These are phyloP conservation scores for Blastobotrys chiropterorum DNA, from an alignment of 805 yeast species.

Conservation along the genomic window DNA sequence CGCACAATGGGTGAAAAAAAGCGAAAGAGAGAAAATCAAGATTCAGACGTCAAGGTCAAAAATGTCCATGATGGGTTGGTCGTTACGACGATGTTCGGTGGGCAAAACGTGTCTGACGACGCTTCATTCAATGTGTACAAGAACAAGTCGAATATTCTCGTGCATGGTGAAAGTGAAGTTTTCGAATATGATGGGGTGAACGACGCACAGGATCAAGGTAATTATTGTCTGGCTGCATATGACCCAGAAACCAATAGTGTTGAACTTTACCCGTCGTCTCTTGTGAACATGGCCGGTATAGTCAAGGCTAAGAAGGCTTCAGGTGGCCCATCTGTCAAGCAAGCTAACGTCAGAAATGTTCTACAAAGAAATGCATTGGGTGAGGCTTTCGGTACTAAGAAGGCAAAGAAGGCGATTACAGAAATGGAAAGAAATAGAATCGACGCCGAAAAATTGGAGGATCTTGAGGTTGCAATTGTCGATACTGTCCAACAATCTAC, in stretches of 20 bases:
- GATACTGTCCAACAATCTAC: conserved; percentile 72
- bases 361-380: conserved; percentile 80
- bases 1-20: conserved; percentile 5
- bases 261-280: conserved; percentile 59
- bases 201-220: conserved; percentile 31
- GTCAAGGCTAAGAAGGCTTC: conserved; percentile 53
- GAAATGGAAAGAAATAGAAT: conserved; percentile 78
- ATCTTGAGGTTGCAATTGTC: conserved; percentile 70
- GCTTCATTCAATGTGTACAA: conserved; percentile 60
- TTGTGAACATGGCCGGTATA: conserved; percentile 55
- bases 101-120: conserved; percentile 53
- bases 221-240: conserved; percentile 70
- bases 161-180: conserved; percentile 74
- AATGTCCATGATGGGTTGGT: conserved; percentile 2
- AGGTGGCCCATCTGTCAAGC: conserved; percentile 60
- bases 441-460: conserved; percentile 75
- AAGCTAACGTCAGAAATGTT: conserved; percentile 42
- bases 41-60: neutral
- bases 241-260: conserved; percentile 61
- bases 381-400: conserved; percentile 94
- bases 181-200: conserved; percentile 63
- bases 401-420: conserved; percentile 83
- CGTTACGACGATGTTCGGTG: conserved; percentile 75
- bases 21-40: neutral
- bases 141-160: conserved; percentile 36